Evolutionary conservation across 495 filamentous ascomycete genomes (phyloP).

Genomic region (Penicillium nucicola): DNA sequence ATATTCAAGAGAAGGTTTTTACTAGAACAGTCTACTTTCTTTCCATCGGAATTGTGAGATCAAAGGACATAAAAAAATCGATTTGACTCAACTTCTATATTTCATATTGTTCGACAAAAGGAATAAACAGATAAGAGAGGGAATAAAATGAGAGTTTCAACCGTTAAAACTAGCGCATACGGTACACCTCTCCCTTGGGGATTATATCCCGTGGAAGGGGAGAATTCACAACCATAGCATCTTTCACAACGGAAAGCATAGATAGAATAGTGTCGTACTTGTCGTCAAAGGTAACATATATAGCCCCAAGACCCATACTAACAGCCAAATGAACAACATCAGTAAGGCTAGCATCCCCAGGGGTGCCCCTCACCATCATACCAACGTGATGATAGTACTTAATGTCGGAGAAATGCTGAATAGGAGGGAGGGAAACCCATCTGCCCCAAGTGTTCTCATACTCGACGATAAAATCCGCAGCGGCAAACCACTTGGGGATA

Average conservation of each 20-base stretch:
- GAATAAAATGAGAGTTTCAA: not conserved
- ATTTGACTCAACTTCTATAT: not conserved
- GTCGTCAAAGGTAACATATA: slow-evolving; percentile 16
- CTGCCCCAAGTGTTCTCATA: slow-evolving; percentile 20
- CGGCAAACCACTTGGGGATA: slow-evolving; percentile 13
- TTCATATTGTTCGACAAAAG: not conserved
- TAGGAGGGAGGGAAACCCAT: slow-evolving; percentile 7
- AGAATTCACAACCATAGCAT: slow-evolving; percentile 8
- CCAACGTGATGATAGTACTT: slow-evolving; percentile 11
- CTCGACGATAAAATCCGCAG: slow-evolving; percentile 21
- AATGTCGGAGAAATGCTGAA: slow-evolving; percentile 3
- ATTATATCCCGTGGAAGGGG: too few species aligned
- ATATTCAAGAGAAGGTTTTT: too few species aligned
- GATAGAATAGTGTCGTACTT: slow-evolving; percentile 6
- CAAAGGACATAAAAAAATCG: too few species aligned
- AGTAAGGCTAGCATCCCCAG: slow-evolving; percentile 5
- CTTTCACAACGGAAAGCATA: slow-evolving; percentile 7
- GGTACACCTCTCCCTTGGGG: too few species aligned
- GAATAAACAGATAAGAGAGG: not conserved
- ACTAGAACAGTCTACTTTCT: too few species aligned
- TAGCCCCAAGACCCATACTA: slow-evolving; percentile 21
- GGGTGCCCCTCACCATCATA: slow-evolving; percentile 17
- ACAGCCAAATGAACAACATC: slow-evolving; percentile 10
- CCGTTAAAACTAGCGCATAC: too few species aligned
- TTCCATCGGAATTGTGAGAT: too few species aligned